phyloP scores from a whole-genome alignment of 2,329 filamentous ascomycete genomes.

The Neonectria hederae region DNA sequence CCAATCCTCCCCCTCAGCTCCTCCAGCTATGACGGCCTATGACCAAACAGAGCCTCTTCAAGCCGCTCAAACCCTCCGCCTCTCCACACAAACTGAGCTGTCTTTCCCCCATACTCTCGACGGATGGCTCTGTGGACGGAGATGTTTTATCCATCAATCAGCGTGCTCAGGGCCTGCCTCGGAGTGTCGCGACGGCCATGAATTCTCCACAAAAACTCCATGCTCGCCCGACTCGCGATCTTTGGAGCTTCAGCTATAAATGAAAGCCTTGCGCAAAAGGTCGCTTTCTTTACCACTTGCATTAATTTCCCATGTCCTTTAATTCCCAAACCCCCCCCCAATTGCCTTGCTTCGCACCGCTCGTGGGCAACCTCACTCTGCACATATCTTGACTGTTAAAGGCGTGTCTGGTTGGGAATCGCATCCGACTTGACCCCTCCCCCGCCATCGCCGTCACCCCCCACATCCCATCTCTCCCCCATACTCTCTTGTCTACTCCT shows the following conservation, averaged over 20 bases:
- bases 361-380: not conserved
- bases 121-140: constrained; percentile 27
- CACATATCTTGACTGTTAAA: not conserved
- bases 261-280: constrained; percentile 20
- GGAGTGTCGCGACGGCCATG: constrained; percentile 28
- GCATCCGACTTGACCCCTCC: constrained; percentile 26
- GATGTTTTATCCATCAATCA: constrained; percentile 40
- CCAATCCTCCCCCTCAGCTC: constrained; percentile 8
- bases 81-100: constrained; percentile 1
- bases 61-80: not conserved
- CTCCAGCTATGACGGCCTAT: not conserved
- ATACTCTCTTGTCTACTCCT: constrained; percentile 6
- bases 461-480: constrained; percentile 25
- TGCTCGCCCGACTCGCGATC: constrained; percentile 18
- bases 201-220: constrained; percentile 33
- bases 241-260: constrained; percentile 33
- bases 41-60: constrained; percentile 2
- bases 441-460: constrained; percentile 37
- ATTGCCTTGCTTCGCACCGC: not conserved
- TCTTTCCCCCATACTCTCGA: constrained; percentile 20
- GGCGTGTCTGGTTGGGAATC: not conserved
- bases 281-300: not conserved
- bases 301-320: not conserved
- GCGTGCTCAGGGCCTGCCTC: constrained; percentile 4
- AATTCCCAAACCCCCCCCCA: not conserved